Evolutionary conservation across 805 yeast species (phyloP).

Genomic region (Hanseniaspora valbyensis): DNA sequence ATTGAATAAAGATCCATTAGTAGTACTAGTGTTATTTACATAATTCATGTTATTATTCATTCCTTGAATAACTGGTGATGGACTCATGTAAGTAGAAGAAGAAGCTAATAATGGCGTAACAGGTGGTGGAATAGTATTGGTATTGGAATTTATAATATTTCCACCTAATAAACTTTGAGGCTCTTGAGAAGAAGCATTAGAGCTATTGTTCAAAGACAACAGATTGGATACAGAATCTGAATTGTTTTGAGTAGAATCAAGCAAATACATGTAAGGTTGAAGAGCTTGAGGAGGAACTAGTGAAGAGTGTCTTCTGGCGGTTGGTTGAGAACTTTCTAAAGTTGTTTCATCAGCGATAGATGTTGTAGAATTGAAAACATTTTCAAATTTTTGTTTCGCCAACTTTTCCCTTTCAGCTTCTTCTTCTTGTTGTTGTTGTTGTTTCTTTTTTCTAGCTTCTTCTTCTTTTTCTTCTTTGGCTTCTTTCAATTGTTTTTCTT

Average conservation of each 20-base stretch:
- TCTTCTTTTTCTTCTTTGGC: slow-evolving; percentile 26
- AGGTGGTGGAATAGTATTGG: not conserved
- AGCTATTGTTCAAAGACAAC: not conserved
- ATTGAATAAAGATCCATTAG: not conserved
- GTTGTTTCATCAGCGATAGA: not conserved
- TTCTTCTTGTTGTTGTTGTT: slow-evolving; percentile 19
- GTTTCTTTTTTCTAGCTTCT: slow-evolving; percentile 31
- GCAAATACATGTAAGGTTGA: slow-evolving; percentile 9
- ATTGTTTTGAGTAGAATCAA: slow-evolving; percentile 18
- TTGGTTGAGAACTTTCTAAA: not conserved
- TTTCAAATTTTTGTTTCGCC: slow-evolving; percentile 22
- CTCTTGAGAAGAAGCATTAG: not conserved
- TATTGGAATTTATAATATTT: not conserved
- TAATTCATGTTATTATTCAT: not conserved
- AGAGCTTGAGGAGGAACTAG: not conserved
- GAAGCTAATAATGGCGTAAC: not conserved
- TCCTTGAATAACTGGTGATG: not conserved
- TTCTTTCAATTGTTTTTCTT: slow-evolving; percentile 25
- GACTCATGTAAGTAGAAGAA: too few relatives aligned
- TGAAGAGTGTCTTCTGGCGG: not conserved
- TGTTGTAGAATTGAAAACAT: too few relatives aligned
- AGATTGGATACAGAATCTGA: slow-evolving; percentile 17
- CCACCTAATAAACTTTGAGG: not conserved
- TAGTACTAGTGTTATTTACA: not conserved
- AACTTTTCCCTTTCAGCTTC: slow-evolving; percentile 21